These are phyloP conservation scores for Alternaria tenuissima DNA, from an alignment of 2,329 filamentous ascomycete species.

Conservation along the genomic window DNA sequence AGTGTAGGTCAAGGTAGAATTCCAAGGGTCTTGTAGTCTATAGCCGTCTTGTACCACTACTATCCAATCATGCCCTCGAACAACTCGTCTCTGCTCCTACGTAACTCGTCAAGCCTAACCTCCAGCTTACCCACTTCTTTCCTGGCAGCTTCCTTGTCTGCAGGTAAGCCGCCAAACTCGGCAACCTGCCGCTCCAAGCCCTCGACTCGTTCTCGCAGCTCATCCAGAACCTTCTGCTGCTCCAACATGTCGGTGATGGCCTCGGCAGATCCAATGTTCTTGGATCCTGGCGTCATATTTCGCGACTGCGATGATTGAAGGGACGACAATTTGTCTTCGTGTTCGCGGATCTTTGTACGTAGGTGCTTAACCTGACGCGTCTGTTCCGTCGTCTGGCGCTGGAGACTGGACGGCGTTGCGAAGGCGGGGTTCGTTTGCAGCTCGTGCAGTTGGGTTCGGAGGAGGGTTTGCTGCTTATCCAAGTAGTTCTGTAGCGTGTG, in stretches of 20 bases:
- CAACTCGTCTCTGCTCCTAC: conserved; percentile 71
- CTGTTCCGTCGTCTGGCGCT: conserved; percentile 76
- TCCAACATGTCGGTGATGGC: conserved; percentile 67
- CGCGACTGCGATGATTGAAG: conserved; percentile 37
- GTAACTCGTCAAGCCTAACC: conserved; percentile 68
- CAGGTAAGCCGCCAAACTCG: conserved; percentile 75
- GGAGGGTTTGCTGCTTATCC: conserved; percentile 39
- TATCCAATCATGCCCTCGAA: conserved; percentile 76
- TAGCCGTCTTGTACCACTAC: conserved; percentile 12
- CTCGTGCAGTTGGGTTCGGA: conserved; percentile 42
- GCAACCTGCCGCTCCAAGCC: conserved; percentile 69
- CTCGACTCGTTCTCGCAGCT: conserved; percentile 66
- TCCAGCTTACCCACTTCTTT: conserved; percentile 74
- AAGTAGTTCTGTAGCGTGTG: conserved; percentile 46
- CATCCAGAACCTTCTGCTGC: conserved; percentile 68
- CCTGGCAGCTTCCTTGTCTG: conserved; percentile 72
- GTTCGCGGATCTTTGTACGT: conserved; percentile 71
- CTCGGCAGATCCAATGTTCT: conserved; percentile 52
- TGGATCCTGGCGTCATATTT: conserved; percentile 33
- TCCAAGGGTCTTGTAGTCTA: conserved; percentile 1
- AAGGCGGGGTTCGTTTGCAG: conserved; percentile 48
- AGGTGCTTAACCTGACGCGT: conserved; percentile 75
- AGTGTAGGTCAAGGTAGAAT: conserved; percentile 3
- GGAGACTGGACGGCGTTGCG: conserved; percentile 63
- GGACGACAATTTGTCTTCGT: conserved; percentile 56